Conservation (phyloP, 2,329 filamentous ascomycete species). For the Sarocladium strictum region DNA sequence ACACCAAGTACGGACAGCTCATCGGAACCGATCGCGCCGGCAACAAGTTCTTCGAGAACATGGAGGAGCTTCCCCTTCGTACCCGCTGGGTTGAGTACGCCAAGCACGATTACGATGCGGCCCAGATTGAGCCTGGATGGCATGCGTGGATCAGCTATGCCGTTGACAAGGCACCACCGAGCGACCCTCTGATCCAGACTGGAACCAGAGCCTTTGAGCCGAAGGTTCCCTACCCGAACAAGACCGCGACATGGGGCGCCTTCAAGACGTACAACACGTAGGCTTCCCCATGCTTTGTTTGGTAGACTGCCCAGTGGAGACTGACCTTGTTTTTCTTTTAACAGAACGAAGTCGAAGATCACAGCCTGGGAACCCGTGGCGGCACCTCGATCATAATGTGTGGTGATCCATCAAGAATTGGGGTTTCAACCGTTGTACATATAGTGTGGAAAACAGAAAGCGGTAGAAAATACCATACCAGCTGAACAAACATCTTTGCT, state of each 20-base stretch:
- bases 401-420: constrained; percentile 10
- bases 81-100: constrained; percentile 98
- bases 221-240: constrained; percentile 63
- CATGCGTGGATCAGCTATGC: constrained; percentile 96
- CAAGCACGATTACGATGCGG: constrained; percentile 73
- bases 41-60: constrained; percentile 98
- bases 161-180: constrained; percentile 76
- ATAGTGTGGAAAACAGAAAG: constrained; percentile 11
- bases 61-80: constrained; percentile 88
- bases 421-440: no score
- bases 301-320: no score
- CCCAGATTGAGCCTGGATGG: constrained; percentile 93
- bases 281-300: no score
- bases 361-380: constrained; percentile 45
- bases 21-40: constrained; percentile 84
- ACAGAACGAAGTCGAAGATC: constrained; percentile 49
- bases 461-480: constrained; percentile 9
- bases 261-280: constrained; percentile 96
- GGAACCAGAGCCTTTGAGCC: constrained; percentile 71
- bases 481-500: background rate
- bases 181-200: constrained; percentile 66
- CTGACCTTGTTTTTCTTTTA: no score
- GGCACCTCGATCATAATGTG: constrained; percentile 24
- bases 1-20: constrained; percentile 88
- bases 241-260: constrained; percentile 69